Evolutionary conservation across 2,329 filamentous ascomycete genomes (phyloP).

Genomic region (Fusarium gaditjirri): DNA sequence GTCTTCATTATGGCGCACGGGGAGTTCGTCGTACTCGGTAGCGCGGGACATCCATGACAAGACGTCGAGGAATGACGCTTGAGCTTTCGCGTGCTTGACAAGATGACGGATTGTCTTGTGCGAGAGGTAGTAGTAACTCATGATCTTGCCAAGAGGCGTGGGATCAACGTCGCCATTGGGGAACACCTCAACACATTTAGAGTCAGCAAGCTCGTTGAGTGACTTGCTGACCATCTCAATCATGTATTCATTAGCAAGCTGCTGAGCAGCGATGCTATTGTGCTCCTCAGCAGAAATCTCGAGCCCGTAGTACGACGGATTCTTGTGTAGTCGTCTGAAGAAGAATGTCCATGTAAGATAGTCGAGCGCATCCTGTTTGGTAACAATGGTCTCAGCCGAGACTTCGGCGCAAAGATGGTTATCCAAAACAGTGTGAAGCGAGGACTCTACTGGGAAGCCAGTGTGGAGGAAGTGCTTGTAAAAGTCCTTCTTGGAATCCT

Average conservation of each 20-base stretch:
- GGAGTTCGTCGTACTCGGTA: conserved; percentile 96
- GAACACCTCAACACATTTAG: conserved; percentile 83
- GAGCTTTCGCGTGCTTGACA: conserved; percentile 77
- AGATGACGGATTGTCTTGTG: conserved; percentile 94
- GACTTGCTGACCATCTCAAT: conserved; percentile 90
- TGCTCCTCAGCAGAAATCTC: conserved; percentile 94
- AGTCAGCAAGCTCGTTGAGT: conserved; percentile 81
- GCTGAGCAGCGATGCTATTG: conserved; percentile 85
- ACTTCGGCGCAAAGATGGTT: conserved; percentile 97
- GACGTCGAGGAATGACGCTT: conserved; percentile 82
- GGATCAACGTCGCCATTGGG: conserved; percentile 90
- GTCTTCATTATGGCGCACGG: conserved; percentile 97
- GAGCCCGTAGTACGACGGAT: conserved; percentile 96
- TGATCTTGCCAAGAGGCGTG: conserved; percentile 94
- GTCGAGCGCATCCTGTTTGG: conserved; percentile 96
- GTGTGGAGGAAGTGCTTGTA: conserved; percentile 99
- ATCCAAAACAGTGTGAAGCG: conserved; percentile 93
- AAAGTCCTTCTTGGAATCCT: conserved; percentile 97
- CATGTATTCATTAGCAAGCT: conserved; percentile 94
- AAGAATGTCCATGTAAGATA: conserved; percentile 99
- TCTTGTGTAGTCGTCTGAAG: conserved; percentile 96
- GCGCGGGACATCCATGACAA: conserved; percentile 93
- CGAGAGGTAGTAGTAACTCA: conserved; percentile 99
- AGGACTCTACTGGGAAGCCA: conserved; percentile 96
- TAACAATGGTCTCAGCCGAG: conserved; percentile 89